phyloP scores from a whole-genome alignment of 345 rosid species.

The Bruguiera sexangula region DNA sequence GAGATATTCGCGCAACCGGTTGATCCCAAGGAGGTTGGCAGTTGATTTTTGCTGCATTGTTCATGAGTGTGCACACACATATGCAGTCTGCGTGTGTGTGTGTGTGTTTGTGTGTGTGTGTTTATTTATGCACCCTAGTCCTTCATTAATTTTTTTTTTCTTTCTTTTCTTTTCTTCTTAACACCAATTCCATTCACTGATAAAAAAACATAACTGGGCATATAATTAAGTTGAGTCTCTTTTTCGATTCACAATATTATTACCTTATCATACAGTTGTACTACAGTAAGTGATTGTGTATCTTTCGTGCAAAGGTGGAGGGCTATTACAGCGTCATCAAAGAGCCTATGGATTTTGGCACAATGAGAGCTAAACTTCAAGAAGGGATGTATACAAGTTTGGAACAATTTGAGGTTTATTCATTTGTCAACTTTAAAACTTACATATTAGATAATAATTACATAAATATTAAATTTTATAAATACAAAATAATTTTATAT shows the following conservation, averaged over 20 bases:
- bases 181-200: too few relatives aligned
- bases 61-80: too few relatives aligned
- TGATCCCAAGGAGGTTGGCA: conserved; percentile 24
- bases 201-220: too few relatives aligned
- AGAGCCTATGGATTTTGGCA: conserved; percentile 35
- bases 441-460: too few relatives aligned
- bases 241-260: background rate
- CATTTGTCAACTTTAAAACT: too few relatives aligned
- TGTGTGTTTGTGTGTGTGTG: too few relatives aligned
- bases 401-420: conserved; percentile 28
- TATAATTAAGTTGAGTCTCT: background rate
- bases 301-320: conserved; percentile 15
- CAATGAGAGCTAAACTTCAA: conserved; percentile 33
- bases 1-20: conserved; percentile 30
- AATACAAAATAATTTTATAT: background rate
- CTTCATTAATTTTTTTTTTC: background rate
- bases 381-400: conserved; percentile 28
- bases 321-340: conserved; percentile 23
- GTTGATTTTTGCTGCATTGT: background rate
- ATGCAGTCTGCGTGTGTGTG: too few relatives aligned
- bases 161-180: background rate
- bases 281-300: background rate
- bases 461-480: background rate
- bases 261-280: background rate
- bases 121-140: background rate